phyloP scores from a whole-genome alignment of 441 rosid genomes.

The Arabidopsis hybrid region DNA sequence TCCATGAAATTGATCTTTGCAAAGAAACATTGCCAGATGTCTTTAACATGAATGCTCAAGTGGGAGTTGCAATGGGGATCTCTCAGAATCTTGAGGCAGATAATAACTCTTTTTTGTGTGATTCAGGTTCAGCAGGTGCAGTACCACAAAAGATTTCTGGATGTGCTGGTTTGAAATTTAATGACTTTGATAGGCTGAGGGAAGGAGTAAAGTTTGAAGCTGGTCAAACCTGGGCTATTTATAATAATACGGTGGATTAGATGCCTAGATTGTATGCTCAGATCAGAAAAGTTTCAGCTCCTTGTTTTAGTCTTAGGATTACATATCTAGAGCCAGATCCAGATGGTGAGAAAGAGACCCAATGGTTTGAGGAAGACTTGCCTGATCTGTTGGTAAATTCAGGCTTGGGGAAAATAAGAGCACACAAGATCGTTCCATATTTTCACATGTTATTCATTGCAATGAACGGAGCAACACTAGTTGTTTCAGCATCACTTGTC shows the following conservation, averaged over 20 bases:
- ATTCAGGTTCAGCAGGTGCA: slow-evolving; percentile 29
- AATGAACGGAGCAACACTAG: slow-evolving; percentile 17
- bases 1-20: slow-evolving; percentile 42
- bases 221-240: slow-evolving; percentile 60
- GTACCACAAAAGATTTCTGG: slow-evolving; percentile 34
- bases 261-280: slow-evolving; percentile 65
- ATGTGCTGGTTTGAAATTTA: slow-evolving; percentile 53
- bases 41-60: slow-evolving; percentile 24
- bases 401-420: slow-evolving; percentile 47
- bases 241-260: slow-evolving; percentile 54
- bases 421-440: slow-evolving; percentile 49
- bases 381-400: slow-evolving; percentile 35
- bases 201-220: slow-evolving; percentile 41
- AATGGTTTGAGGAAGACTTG: too few species aligned
- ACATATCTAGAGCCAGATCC: too few species aligned
- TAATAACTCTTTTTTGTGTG: slow-evolving; percentile 28
- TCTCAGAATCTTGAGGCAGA: slow-evolving; percentile 2
- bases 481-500: too few species aligned
- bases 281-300: slow-evolving; percentile 48
- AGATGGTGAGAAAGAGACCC: too few species aligned
- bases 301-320: too few species aligned
- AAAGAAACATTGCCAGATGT: slow-evolving; percentile 38
- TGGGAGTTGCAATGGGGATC: slow-evolving; percentile 31
- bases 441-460: slow-evolving; percentile 58
- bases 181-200: slow-evolving; percentile 49